phyloP scores from a whole-genome alignment of 768 basidiomycete species.

The Hericium rajendrae region DNA sequence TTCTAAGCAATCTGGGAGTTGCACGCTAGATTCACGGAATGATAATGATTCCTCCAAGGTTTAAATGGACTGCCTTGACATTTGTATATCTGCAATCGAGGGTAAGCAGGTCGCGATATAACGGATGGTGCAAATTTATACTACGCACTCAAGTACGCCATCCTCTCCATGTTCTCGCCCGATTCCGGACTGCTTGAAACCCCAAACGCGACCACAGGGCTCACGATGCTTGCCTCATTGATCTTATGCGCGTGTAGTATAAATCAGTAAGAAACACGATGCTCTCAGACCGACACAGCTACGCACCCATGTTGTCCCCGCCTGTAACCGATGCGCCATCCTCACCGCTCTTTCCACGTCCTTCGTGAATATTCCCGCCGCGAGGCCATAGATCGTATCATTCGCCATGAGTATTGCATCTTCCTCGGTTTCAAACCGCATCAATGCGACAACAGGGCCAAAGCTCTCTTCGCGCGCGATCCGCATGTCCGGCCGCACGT shows the following conservation, averaged over 20 bases:
- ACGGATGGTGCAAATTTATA: neutral
- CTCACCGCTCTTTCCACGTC: slow-evolving; percentile 66
- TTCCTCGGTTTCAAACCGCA: slow-evolving; percentile 53
- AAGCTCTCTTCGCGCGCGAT: slow-evolving; percentile 52
- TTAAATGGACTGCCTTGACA: slow-evolving; percentile 11
- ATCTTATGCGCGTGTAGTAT: slow-evolving; percentile 17
- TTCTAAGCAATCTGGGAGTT: too few relatives aligned
- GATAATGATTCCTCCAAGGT: neutral
- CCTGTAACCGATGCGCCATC: slow-evolving; percentile 64
- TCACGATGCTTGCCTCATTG: slow-evolving; percentile 25
- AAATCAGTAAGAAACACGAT: too few relatives aligned
- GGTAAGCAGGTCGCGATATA: neutral
- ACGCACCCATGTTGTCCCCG: slow-evolving; percentile 68
- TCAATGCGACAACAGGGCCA: slow-evolving; percentile 51
- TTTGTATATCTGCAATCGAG: slow-evolving; percentile 8
- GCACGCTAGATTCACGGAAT: too few relatives aligned
- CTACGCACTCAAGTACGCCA: slow-evolving; percentile 34
- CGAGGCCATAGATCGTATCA: slow-evolving; percentile 78
- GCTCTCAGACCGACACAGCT: too few relatives aligned
- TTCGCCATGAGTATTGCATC: slow-evolving; percentile 70
- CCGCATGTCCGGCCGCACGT: slow-evolving; percentile 42
- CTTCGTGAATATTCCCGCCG: slow-evolving; percentile 76
- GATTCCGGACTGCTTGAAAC: slow-evolving; percentile 66
- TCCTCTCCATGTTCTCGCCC: slow-evolving; percentile 64
- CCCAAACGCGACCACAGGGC: slow-evolving; percentile 44